Base-by-base conservation (phyloP, 2,329 filamentous ascomycete species). In the Diaporthe destruens region DNA sequence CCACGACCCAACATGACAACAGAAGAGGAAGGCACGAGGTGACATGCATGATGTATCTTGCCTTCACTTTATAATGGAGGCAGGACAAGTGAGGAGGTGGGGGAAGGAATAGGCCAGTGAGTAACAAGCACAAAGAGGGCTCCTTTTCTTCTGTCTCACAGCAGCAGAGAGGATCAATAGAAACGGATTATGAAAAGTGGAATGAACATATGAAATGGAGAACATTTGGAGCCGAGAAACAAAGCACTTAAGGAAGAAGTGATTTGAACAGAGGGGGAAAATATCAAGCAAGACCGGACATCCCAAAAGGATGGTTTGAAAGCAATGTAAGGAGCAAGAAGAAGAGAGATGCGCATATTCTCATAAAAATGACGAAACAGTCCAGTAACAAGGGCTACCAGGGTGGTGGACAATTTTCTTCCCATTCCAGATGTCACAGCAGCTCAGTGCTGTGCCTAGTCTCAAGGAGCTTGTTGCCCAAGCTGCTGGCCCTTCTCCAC, bases 11-110 rank as follows among this genome's bases (percentile, higher is more conserved):
- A 42, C 39, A 42, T 18, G 14, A 6, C 14, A 42, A 20, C 32
- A 53, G 14, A 51, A 51, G 29, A 36, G 61, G 47, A 53, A 66
- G 47, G 61, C 32, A 36, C 61, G 14, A 51, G 23, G 39, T n/a
- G 8, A 18, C 12, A 36, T 18, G n/a, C n/a, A 39, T 53, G 4
- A 36, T 53, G 11, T 18, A 39, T 6, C n/a, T 39, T 53, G 32
- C 61, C 47, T 39, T 36, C 12, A 34, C 12, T 39, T 7, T 39
- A 3, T 16, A n/a, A 25, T 18, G 23, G n/a, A 66, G n/a, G 18
- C 18, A 25, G n/a, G 32, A 6, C 5, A 39, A 44, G 47, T 12
- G 14, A 18, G 14, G 39, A 42, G 16, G 39, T 42, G 39, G 39
- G 39, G 39, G 12, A 42, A 18, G 29, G 44, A 36, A 11, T 23